A percentile compares a stretch with the other conserved stretches of the same genome.
Evolutionary conservation across 805 yeast species (phyloP).

Genomic region (Pachysolen tannophilus): DNA sequence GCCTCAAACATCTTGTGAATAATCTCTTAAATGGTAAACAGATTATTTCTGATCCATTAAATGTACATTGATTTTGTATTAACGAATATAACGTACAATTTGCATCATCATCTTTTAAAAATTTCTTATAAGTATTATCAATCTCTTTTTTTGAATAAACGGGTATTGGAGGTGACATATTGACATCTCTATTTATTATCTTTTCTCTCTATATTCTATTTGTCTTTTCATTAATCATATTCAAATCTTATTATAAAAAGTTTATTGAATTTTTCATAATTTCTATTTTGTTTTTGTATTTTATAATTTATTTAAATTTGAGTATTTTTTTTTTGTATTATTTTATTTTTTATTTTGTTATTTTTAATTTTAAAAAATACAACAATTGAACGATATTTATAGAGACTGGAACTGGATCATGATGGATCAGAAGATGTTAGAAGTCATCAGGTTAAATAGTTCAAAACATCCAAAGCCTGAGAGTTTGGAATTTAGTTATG

Average conservation of each 20-base stretch:
- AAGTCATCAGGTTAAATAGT: conserved; percentile 9
- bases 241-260: too few relatives aligned
- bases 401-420: neutral
- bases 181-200: neutral
- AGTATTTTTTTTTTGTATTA: too few relatives aligned
- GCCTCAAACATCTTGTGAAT: conserved; percentile 31
- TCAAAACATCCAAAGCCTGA: conserved; percentile 37
- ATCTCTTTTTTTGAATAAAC: conserved; percentile 31
- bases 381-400: too few relatives aligned
- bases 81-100: conserved; percentile 29
- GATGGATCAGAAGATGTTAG: neutral
- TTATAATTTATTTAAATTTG: too few relatives aligned
- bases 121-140: conserved; percentile 16
- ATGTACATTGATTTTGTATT: conserved; percentile 40
- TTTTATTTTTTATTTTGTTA: too few relatives aligned
- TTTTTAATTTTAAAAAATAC: too few relatives aligned
- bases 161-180: conserved; percentile 46
- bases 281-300: too few relatives aligned
- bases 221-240: too few relatives aligned
- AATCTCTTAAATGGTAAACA: conserved; percentile 43
- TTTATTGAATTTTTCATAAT: too few relatives aligned
- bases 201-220: too few relatives aligned
- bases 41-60: conserved; percentile 30
- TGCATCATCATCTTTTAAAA: conserved; percentile 15
- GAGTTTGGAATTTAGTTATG: conserved; percentile 50